A percentile compares a stretch with the other conserved stretches of the same genome.
Evolutionary conservation across 495 filamentous ascomycete genomes (phyloP).

Genomic region (Xylaria palmicola): DNA sequence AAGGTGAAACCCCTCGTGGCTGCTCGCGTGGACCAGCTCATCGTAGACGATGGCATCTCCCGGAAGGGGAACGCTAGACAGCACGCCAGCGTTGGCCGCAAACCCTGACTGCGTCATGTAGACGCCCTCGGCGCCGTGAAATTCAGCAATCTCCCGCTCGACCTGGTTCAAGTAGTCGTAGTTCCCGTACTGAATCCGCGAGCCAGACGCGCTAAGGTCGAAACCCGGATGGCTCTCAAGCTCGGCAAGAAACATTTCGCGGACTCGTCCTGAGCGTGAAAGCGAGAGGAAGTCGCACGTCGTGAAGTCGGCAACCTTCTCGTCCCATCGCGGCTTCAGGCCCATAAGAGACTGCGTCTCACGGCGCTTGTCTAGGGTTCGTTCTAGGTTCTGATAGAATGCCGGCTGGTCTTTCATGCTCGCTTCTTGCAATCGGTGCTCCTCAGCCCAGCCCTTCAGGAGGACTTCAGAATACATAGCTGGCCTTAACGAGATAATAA

Average conservation of each 20-base stretch:
- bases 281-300: neutral
- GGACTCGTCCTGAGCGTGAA: neutral
- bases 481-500: no score
- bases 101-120: conserved; percentile 60
- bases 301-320: neutral
- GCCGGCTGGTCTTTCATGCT: no score
- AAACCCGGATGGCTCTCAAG: neutral
- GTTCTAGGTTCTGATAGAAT: no score
- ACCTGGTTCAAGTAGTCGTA: conserved; percentile 53
- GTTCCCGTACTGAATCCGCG: conserved; percentile 53
- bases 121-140: conserved; percentile 52
- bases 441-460: no score
- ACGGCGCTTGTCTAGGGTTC: no score
- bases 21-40: conserved; percentile 60
- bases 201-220: conserved; percentile 30
- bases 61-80: conserved; percentile 52
- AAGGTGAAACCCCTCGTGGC: conserved; percentile 64
- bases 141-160: conserved; percentile 55
- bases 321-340: neutral
- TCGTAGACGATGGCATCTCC: conserved; percentile 62
- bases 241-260: neutral
- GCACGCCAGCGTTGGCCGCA: conserved; percentile 59
- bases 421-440: no score
- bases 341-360: no score
- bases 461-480: no score